Base-by-base conservation (phyloP, 2,329 filamentous ascomycete genomes). In the Cladosporium sp. region DNA sequence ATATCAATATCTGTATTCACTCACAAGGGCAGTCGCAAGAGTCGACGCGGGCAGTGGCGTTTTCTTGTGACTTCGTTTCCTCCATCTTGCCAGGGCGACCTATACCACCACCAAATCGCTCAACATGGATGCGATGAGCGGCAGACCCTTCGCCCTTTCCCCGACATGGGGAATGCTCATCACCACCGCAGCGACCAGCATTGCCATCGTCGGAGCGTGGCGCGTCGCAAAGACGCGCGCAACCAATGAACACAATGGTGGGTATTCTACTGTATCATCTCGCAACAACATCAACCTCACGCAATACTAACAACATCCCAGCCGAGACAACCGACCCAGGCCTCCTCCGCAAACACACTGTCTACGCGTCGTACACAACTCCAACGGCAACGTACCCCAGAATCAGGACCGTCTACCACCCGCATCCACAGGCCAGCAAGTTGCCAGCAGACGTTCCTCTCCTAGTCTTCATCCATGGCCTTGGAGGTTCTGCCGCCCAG, bases 401-500 rank as follows among this genome's bases (percentile, higher is more conserved):
- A 27, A 78, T 97, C 56, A 83, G 92, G 51, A 84, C 91, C 38
- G 96, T 97, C 68, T 91, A 86, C 70, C 82, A 86, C 51, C 81
- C 82, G 50, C 93, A 96, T 69, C 80, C 84, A 17, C 89, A 96
- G 63, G 83, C 85, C n/a, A 80, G 84, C 53, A 88, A 93, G 66
- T 77, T 97, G 3, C 89, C 89, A 2, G 79, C 75, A 37, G 77
- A 83, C 54, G 71, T 96, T 9, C 93, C 93, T 1, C 73, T 99
- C 8, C 73, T 97, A 3, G 90, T 97, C 38, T 96, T 95, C 64
- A 77, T 97, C 51, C 93, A 97, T 64, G 93, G 93, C 1, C 78
- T 97, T 8, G 93, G 92, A n/a, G 93, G 93, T 43, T 95, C 89
- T 1, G 80, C 90, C 19, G 86, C 89, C 9, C 93, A 97, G 64